phyloP scores from a whole-genome alignment of 2,329 filamentous ascomycete species.

The Cordyceps cateniannulata region DNA sequence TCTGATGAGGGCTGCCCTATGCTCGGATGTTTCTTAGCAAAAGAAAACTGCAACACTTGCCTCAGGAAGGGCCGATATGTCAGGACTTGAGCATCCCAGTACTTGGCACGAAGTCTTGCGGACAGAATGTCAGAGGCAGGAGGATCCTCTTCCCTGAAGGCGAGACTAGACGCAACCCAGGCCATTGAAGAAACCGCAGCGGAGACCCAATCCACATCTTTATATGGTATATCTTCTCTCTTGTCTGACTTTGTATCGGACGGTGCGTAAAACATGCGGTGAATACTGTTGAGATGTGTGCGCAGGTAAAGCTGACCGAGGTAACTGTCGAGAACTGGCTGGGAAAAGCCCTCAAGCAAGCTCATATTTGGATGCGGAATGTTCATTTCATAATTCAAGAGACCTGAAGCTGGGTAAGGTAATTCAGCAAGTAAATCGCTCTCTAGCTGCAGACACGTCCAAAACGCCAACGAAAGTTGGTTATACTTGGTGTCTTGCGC shows the following conservation, averaged over 20 bases:
- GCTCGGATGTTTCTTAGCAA: conserved; percentile 28
- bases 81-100: conserved; percentile 87
- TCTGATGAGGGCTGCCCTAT: conserved; percentile 29
- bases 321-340: conserved; percentile 52
- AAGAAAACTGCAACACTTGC: conserved; percentile 46
- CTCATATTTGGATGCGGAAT: conserved; percentile 60
- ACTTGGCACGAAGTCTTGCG: conserved; percentile 84
- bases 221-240: conserved; percentile 30
- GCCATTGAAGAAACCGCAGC: conserved; percentile 34
- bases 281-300: conserved; percentile 58
- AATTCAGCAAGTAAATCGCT: conserved; percentile 64
- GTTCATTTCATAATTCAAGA: conserved; percentile 54
- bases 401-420: conserved; percentile 53
- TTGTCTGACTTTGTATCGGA: conserved; percentile 27
- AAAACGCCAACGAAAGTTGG: conserved; percentile 70
- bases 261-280: conserved; percentile 48
- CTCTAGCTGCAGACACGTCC: conserved; percentile 90
- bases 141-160: conserved; percentile 59
- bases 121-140: conserved; percentile 71
- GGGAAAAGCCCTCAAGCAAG: conserved; percentile 35
- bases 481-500: conserved; percentile 46
- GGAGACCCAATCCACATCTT: conserved; percentile 40
- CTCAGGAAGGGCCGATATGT: conserved; percentile 73
- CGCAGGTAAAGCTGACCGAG: conserved; percentile 57
- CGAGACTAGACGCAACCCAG: conserved; percentile 44